Conservation (phyloP, 805 yeast genomes). For the Blastobotrys mokoenaii region DNA sequence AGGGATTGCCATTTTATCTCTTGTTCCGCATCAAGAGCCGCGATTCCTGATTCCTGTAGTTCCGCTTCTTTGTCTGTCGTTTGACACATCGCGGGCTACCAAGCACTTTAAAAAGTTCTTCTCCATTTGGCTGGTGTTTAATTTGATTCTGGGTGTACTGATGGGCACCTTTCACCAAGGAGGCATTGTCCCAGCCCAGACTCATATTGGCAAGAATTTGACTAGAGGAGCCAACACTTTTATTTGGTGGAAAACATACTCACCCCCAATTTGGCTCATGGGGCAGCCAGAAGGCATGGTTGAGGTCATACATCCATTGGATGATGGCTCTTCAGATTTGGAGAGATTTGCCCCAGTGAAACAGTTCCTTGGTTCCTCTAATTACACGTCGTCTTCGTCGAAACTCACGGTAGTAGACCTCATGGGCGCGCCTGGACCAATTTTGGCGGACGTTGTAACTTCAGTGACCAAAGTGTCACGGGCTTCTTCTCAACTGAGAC, state of each 20-base stretch:
- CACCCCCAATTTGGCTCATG: constrained; percentile 86
- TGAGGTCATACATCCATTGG: constrained; percentile 16
- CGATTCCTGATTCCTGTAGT: constrained; percentile 73
- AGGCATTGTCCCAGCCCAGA: constrained; percentile 68
- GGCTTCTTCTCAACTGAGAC: constrained; percentile 1
- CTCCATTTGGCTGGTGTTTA: constrained; percentile 55
- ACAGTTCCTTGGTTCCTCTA: constrained; percentile 8
- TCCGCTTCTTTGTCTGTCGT: constrained; percentile 58
- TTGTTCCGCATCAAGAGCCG: constrained; percentile 89
- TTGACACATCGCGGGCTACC: constrained; percentile 26
- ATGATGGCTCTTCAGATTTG: constrained; percentile 4
- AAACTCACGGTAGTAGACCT: constrained; percentile 32
- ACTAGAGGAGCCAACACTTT: constrained; percentile 27
- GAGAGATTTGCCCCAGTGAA: constrained; percentile 11
- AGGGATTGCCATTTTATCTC: constrained; percentile 53
- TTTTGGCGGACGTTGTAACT: constrained; percentile 23
- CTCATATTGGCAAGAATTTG: constrained; percentile 19
- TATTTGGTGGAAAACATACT: constrained; percentile 90
- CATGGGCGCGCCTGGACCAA: constrained; percentile 36
- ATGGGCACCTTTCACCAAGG: constrained; percentile 88
- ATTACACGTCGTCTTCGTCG: background rate
- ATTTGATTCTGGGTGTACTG: constrained; percentile 45
- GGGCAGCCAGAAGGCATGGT: constrained; percentile 26
- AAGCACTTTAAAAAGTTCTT: constrained; percentile 16
- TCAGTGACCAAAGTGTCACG: constrained; percentile 1